Evolutionary conservation across 805 yeast species (phyloP).

Genomic region (Starmerella stigmatis): DNA sequence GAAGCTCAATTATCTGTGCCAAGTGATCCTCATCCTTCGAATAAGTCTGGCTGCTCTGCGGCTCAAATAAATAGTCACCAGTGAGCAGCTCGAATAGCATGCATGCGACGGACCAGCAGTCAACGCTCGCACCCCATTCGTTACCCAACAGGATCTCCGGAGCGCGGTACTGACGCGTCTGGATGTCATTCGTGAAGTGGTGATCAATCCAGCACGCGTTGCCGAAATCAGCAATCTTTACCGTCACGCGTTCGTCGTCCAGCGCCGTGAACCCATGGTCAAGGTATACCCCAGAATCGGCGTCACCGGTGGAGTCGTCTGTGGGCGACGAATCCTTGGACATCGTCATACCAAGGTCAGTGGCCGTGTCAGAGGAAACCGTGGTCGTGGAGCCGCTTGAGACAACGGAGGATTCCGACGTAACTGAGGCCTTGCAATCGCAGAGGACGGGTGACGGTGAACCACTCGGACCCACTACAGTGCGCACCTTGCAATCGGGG

Average conservation of each 20-base stretch:
- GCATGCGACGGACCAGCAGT: slow-evolving; percentile 94
- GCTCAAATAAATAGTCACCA: slow-evolving; percentile 91
- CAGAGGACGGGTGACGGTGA: not conserved
- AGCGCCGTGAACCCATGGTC: slow-evolving; percentile 18
- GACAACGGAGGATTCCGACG: not conserved
- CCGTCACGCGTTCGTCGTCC: slow-evolving; percentile 43
- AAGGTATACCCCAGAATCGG: not conserved
- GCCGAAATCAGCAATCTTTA: slow-evolving; percentile 89
- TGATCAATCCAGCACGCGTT: slow-evolving; percentile 75
- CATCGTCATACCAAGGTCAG: not conserved
- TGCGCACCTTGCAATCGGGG: not conserved
- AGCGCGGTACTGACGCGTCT: slow-evolving; percentile 83
- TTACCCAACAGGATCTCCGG: slow-evolving; percentile 78
- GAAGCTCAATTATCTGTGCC: slow-evolving; percentile 82
- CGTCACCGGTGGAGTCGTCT: not conserved
- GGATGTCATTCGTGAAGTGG: slow-evolving; percentile 82
- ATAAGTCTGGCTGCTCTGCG: slow-evolving; percentile 49
- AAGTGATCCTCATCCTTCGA: slow-evolving; percentile 90
- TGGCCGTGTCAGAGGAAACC: not conserved
- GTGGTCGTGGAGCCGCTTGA: not conserved
- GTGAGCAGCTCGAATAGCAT: slow-evolving; percentile 81
- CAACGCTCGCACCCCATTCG: slow-evolving; percentile 91
- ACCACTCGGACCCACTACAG: too few relatives aligned
- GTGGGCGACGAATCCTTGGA: not conserved
- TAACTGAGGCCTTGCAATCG: not conserved